phyloP scores from a whole-genome alignment of 306 rosid species.

The Vigna radiata region DNA sequence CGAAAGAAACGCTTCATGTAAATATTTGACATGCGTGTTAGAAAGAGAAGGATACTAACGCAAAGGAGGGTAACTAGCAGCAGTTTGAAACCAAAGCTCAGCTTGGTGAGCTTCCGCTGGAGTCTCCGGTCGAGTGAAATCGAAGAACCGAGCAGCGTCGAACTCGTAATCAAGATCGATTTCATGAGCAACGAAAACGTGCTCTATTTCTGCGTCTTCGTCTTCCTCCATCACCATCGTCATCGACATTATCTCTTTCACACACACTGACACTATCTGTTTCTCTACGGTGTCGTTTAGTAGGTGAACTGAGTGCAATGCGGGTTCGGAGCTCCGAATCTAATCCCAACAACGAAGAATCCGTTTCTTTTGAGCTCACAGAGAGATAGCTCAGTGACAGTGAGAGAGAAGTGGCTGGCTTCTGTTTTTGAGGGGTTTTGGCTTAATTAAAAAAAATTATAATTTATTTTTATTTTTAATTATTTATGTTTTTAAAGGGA shows the following conservation, averaged over 20 bases:
- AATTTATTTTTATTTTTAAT: background rate
- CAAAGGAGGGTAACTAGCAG: conserved; percentile 53
- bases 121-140: conserved; percentile 53
- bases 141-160: conserved; percentile 60
- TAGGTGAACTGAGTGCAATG: conserved; percentile 1
- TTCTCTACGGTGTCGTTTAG: background rate
- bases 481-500: background rate
- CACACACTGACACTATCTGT: background rate
- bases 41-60: conserved; percentile 39
- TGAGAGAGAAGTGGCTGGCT: background rate
- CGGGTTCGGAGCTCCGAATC: conserved; percentile 39
- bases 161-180: conserved; percentile 61
- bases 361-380: background rate
- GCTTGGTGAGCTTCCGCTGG: conserved; percentile 42
- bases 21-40: background rate
- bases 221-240: conserved; percentile 45
- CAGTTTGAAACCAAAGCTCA: conserved; percentile 50
- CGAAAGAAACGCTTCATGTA: background rate
- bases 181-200: conserved; percentile 57
- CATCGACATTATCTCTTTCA: background rate
- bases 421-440: conserved; percentile 6
- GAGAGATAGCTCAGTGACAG: background rate
- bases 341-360: background rate
- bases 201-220: conserved; percentile 50
- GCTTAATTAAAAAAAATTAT: background rate